Evolutionary conservation across 2,329 filamentous ascomycete genomes (phyloP), one percentile per base, ranked within the genome.

Genomic region (Neoarthrinium moseri): DNA sequence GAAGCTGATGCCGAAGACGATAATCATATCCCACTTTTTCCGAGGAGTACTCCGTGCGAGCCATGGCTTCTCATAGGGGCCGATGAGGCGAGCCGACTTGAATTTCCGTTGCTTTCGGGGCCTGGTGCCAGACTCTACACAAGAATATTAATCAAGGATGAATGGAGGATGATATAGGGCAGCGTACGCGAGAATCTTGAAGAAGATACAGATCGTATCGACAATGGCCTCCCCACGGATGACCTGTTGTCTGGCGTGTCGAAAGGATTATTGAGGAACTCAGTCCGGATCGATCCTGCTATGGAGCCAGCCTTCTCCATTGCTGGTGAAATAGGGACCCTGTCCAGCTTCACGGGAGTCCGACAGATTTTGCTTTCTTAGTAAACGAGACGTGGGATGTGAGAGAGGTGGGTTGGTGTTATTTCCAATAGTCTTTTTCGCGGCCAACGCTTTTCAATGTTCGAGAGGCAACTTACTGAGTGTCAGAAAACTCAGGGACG

Each of bases 61-160:
- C 67, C 67, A 71, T 37, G 68, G 66, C 54, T 69, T 69, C 41
- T 67, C 63, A 50, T 68, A 67, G 12, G 59, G 57, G 20, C 57
- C 62, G 24, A 51, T 45, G 17, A 70, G 55, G 4, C 65, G 62
- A 47, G 64, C 64, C 50, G 59, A 65, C 49, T 59, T 62, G 56
- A 68, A 69, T 53, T 51, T 24, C 44, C 37, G 18, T 24, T 48
- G 33, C 35, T 52, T 29, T 34, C 30, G 30, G 13, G 30, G 30
- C 18, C 30, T 34, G n/a, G 6, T 7, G 18, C 30, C 30, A 34
- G 18, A 6, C 30, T 34, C 30, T 34, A 8, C 6, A 29, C 8
- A 29, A 8, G n/a, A 29, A 29, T n/a, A 8, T 8, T 29, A n/a
- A 29, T 8, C n/a, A n/a, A n/a, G 8, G 26, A 29, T 8, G 26